Evolutionary conservation across 1,284 basidiomycete genomes (phyloP).

Genomic region (Malassezia pachydermatis): DNA sequence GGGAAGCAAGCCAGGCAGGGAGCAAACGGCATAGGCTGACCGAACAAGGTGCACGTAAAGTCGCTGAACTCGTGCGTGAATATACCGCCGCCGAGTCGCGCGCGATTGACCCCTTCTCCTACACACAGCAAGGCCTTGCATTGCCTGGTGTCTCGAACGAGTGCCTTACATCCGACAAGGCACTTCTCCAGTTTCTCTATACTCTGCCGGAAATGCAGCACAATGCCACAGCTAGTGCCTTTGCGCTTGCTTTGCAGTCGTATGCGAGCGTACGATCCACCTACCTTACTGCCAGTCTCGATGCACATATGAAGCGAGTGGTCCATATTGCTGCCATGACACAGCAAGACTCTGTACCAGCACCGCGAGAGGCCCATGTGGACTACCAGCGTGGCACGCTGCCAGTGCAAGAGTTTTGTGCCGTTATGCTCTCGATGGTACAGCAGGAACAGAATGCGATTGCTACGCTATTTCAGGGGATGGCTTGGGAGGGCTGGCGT

Average conservation of each 20-base stretch:
- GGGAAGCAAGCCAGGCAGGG: slow-evolving; percentile 33
- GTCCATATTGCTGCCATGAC: neutral
- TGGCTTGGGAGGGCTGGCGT: slow-evolving; percentile 21
- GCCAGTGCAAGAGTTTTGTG: slow-evolving; percentile 26
- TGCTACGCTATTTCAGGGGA: slow-evolving; percentile 22
- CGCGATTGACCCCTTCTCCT: slow-evolving; percentile 25
- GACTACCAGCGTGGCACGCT: slow-evolving; percentile 21
- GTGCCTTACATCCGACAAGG: slow-evolving; percentile 27
- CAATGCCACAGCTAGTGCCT: neutral
- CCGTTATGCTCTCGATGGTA: slow-evolving; percentile 28
- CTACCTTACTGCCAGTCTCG: slow-evolving; percentile 1
- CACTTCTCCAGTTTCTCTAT: slow-evolving; percentile 19
- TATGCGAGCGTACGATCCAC: slow-evolving; percentile 7
- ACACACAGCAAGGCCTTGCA: slow-evolving; percentile 14
- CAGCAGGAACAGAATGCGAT: slow-evolving; percentile 31
- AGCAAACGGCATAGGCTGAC: slow-evolving; percentile 39
- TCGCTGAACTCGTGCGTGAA: slow-evolving; percentile 33
- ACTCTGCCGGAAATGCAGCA: neutral
- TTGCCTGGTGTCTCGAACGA: slow-evolving; percentile 19
- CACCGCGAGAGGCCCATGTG: slow-evolving; percentile 5
- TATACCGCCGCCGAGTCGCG: slow-evolving; percentile 35
- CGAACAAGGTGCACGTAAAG: slow-evolving; percentile 37
- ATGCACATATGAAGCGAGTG: neutral
- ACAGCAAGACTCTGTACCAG: slow-evolving; percentile 11
- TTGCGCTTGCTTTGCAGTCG: slow-evolving; percentile 2